Percentiles rank a stretch among this genome's conserved stretches.
These are phyloP conservation scores for Fraxinus platypoda DNA, from an alignment of 305 asterid species.

Conservation along the genomic window DNA sequence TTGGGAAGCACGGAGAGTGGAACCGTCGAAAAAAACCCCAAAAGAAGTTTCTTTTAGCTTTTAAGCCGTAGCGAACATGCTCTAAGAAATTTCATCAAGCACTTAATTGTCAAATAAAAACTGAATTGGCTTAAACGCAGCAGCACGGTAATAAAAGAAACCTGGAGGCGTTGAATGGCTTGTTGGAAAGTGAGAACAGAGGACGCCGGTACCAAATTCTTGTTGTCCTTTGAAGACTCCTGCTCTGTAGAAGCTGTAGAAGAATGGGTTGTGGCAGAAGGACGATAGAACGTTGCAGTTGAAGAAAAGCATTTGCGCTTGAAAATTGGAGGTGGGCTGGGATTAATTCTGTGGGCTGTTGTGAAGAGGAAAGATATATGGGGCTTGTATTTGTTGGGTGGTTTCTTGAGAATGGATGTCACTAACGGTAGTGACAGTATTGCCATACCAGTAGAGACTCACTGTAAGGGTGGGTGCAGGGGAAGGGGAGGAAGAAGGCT, in stretches of 20 bases:
- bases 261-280: constrained; percentile 24
- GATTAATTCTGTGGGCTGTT: constrained; percentile 25
- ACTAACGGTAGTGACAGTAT: constrained; percentile 60
- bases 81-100: background rate
- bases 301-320: constrained; percentile 38
- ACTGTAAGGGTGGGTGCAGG: background rate
- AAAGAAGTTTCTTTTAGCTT: background rate
- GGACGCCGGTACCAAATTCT: constrained; percentile 26
- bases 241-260: constrained; percentile 42
- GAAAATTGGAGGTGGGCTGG: constrained; percentile 25
- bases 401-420: constrained; percentile 50
- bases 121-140: background rate
- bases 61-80: background rate
- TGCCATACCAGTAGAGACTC: constrained; percentile 44
- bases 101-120: background rate
- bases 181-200: constrained; percentile 79
- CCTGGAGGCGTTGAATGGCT: constrained; percentile 97
- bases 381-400: constrained; percentile 32
- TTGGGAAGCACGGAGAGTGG: background rate
- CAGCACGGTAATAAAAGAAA: constrained; percentile 12
- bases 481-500: background rate
- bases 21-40: background rate
- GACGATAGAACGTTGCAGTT: constrained; percentile 29
- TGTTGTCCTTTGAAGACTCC: constrained; percentile 9
- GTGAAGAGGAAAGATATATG: constrained; percentile 36